A percentile compares a stretch with the other conserved stretches of the same genome.
Conservation (phyloP, 2,329 filamentous ascomycete species). For the Diaporthe vexans region DNA sequence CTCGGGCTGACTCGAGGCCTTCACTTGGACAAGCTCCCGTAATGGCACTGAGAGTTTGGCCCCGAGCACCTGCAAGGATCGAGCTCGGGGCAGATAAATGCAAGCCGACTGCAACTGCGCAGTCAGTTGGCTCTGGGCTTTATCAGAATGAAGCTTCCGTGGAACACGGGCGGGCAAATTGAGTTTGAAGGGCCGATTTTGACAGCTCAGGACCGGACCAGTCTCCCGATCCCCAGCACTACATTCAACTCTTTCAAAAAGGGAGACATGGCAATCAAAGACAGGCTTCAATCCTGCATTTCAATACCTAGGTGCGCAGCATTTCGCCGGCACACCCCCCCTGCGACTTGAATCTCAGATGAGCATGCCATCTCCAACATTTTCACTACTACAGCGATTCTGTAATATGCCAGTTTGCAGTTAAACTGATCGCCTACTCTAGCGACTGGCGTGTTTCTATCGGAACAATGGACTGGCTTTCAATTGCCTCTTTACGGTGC, state of each 20-base stretch:
- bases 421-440: too few relatives aligned
- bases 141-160: background rate
- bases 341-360: background rate
- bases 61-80: constrained; percentile 6
- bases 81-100: background rate
- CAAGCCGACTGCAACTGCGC: background rate
- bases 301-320: too few relatives aligned
- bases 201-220: constrained; percentile 5
- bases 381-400: too few relatives aligned
- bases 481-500: too few relatives aligned
- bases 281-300: background rate
- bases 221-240: background rate
- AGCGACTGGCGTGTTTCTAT: too few relatives aligned
- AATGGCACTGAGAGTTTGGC: constrained; percentile 11
- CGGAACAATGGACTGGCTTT: too few relatives aligned
- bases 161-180: constrained; percentile 11
- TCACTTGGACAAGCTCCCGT: background rate
- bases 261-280: background rate
- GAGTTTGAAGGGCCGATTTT: constrained; percentile 17
- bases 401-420: too few relatives aligned
- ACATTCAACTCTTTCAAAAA: background rate
- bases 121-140: background rate
- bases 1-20: constrained; percentile 12
- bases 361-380: background rate
- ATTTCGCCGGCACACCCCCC: too few relatives aligned